Evolutionary conservation across 768 basidiomycete species (phyloP), one percentile per base, ranked within the genome.

Genomic region (Leccinum olivaceopallidum): DNA sequence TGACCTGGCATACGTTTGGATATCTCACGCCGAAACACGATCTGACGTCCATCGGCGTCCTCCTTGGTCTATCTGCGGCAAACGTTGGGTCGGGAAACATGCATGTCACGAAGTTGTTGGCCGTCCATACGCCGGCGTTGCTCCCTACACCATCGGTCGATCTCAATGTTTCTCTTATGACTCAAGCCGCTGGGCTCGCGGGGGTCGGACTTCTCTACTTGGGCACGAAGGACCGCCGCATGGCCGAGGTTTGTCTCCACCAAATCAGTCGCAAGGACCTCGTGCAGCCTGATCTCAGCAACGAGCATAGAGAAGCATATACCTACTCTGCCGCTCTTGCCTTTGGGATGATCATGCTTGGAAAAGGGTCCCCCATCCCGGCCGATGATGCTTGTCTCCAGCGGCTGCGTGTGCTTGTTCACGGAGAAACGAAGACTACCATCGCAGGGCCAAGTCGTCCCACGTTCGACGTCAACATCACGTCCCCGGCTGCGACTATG

Each of bases 21-120:
- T 97, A 98, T 73, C 83, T 99, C 67, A 95, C 95, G 3, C 93
- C 94, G 5, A 95, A 98, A 68, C 95, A 98, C 71, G 95, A 98
- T 67, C 81, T 94, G 63, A 98, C 96, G 0, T 94, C 94, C 3
- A 94, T 97, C 52, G 97, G 90, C 2, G 83, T 98, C 47, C 82
- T 99, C 0, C 85, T 99, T 5, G 97, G 97, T n/a, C 81, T 98
- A 49, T 87, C 94, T 2, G 93, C 94, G 2, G 92, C 95, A 1
- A 92, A 94, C 65, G 80, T 94, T 32, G 96, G 95, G 6, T 92
- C 82, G 59, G 85, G 85, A 42, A 92, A 97, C 68, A 81, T 85
- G 60, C 91, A 95, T 67, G 88, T 98, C 63, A 97, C 94, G 8
- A 94, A 94, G 68, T 78, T 98, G 26, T 77, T 98, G 14, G 92